Percentiles rank a stretch among this genome's conserved stretches.
Conservation (phyloP, 768 basidiomycete genomes). For the Boletus sp. region DNA sequence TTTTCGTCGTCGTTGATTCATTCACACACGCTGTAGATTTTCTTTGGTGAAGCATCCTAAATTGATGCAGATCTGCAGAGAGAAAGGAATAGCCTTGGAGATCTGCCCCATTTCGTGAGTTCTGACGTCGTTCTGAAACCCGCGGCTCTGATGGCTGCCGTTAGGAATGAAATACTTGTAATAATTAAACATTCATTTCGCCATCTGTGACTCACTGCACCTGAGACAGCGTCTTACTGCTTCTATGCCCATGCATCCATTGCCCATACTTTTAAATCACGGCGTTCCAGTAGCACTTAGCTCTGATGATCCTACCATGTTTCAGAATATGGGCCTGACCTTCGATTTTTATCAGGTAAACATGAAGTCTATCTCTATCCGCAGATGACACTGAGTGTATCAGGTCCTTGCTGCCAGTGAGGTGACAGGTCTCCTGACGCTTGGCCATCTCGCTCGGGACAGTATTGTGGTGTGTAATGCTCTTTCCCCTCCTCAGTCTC, state of each 20-base stretch:
- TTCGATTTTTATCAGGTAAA: conserved; percentile 77
- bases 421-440: conserved; percentile 58
- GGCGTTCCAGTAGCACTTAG: conserved; percentile 69
- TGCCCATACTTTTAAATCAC: conserved; percentile 69
- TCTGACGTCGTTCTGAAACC: neutral
- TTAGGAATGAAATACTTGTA: conserved; percentile 74
- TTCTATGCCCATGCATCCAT: conserved; percentile 78
- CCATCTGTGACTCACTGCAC: neutral
- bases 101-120: conserved; percentile 81
- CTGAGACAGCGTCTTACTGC: conserved; percentile 60
- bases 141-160: neutral
- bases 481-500: neutral
- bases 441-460: conserved; percentile 62
- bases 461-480: conserved; percentile 51
- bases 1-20: neutral
- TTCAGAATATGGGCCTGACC: conserved; percentile 75
- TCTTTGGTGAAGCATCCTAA: conserved; percentile 77
- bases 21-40: conserved; percentile 41
- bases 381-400: neutral
- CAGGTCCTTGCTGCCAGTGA: conserved; percentile 71
- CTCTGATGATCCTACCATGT: conserved; percentile 76
- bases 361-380: neutral
- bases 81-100: conserved; percentile 64
- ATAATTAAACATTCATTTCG: conserved; percentile 10
- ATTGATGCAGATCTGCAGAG: conserved; percentile 63